Evolutionary conservation across 2,329 filamentous ascomycete genomes (phyloP).

Genomic region (Fusarium secorum): DNA sequence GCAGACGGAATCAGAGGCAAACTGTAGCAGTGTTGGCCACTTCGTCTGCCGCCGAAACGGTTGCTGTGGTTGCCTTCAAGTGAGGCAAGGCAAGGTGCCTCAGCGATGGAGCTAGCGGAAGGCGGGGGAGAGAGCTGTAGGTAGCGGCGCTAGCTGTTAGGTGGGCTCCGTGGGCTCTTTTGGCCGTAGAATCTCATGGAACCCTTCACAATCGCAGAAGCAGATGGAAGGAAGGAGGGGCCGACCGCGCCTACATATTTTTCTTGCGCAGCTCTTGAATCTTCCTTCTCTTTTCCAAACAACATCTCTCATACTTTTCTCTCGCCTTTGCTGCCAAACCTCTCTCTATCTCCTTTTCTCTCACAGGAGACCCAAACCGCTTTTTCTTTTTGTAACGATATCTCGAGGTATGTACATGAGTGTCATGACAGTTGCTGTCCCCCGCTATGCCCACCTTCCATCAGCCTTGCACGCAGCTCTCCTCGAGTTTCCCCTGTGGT

Average conservation of each 20-base stretch:
- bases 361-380: conserved; percentile 37
- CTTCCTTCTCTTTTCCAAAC: conserved; percentile 38
- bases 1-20: conserved; percentile 1
- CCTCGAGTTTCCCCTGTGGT: background rate
- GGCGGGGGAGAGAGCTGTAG: conserved; percentile 23
- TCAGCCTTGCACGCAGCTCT: conserved; percentile 14
- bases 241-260: conserved; percentile 44
- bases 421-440: background rate
- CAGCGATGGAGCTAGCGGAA: conserved; percentile 3
- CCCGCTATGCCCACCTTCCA: background rate
- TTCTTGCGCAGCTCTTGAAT: conserved; percentile 44
- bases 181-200: conserved; percentile 57
- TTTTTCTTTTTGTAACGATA: conserved; percentile 39
- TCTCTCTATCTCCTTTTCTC: conserved; percentile 21
- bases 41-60: conserved; percentile 15
- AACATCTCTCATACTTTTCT: conserved; percentile 32
- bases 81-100: background rate
- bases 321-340: background rate
- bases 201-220: conserved; percentile 49
- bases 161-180: conserved; percentile 36
- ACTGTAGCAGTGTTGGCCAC: conserved; percentile 22
- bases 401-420: conserved; percentile 37
- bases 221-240: conserved; percentile 42
- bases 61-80: conserved; percentile 26
- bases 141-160: conserved; percentile 20